Conservation (phyloP, 176 grass and related monocot genomes). For the Ananas comosus region DNA sequence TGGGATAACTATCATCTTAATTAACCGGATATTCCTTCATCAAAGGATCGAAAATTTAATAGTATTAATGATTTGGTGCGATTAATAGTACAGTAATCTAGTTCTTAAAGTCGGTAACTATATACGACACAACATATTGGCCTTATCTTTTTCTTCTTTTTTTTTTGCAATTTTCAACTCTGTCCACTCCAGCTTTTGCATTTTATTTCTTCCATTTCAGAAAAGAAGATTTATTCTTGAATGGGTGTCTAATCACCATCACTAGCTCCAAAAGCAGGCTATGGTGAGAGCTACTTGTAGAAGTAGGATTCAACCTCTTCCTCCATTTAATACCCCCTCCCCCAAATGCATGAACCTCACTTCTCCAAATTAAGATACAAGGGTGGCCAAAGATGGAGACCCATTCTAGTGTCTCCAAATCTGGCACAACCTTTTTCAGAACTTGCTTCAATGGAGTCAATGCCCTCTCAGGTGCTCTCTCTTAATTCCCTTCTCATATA, state of each 20-base stretch:
- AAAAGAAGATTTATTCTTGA: background rate
- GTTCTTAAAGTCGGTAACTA: too few species aligned
- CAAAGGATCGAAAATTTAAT: too few species aligned
- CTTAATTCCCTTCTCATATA: background rate
- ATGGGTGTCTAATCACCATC: background rate
- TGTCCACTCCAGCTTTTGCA: too few species aligned
- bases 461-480: slow-evolving; percentile 63
- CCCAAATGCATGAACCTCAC: too few species aligned
- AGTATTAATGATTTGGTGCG: too few species aligned
- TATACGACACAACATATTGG: too few species aligned
- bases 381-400: slow-evolving; percentile 22
- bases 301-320: background rate
- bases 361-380: background rate
- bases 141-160: too few species aligned
- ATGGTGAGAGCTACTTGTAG: background rate
- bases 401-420: slow-evolving; percentile 29
- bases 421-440: slow-evolving; percentile 60
- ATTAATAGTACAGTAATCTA: too few species aligned
- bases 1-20: too few species aligned
- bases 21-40: too few species aligned
- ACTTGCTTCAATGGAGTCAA: slow-evolving; percentile 96
- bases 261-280: background rate
- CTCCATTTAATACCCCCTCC: background rate
- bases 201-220: too few species aligned
- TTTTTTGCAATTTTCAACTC: too few species aligned